Percentiles rank a stretch among this genome's conserved stretches.
Evolutionary conservation across 495 filamentous ascomycete genomes (phyloP).

Genomic region (Emericellopsis terricola): DNA sequence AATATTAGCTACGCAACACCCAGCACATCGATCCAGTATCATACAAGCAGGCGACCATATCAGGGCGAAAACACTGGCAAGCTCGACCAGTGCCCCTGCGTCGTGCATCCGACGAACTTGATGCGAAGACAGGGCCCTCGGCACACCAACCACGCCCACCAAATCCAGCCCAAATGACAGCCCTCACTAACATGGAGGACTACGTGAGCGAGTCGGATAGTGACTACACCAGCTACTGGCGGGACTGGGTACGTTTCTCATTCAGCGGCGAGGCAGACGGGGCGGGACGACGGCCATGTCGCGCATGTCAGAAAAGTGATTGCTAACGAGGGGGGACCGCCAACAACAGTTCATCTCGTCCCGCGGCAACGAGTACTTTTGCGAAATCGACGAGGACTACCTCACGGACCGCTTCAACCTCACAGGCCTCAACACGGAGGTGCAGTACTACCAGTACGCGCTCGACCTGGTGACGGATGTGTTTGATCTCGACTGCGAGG

Average conservation of each 20-base stretch:
- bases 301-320: background rate
- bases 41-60: no score
- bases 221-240: slow-evolving; percentile 98
- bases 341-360: slow-evolving; percentile 80
- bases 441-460: slow-evolving; percentile 97
- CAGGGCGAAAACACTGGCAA: no score
- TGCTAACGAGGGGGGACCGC: slow-evolving; percentile 6
- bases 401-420: slow-evolving; percentile 97
- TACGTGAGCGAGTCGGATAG: slow-evolving; percentile 95
- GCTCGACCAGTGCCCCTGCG: no score
- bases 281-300: no score
- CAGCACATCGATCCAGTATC: no score
- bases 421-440: slow-evolving; percentile 90
- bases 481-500: slow-evolving; percentile 96
- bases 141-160: no score
- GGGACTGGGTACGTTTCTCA: slow-evolving; percentile 82
- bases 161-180: no score
- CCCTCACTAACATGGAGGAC: slow-evolving; percentile 91
- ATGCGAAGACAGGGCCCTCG: no score
- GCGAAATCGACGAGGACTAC: slow-evolving; percentile 98
- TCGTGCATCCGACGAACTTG: no score
- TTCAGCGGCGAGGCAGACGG: no score
- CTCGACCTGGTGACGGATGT: slow-evolving; percentile 99
- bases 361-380: slow-evolving; percentile 97
- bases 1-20: no score